phyloP scores from a whole-genome alignment of 805 yeast genomes.

The Saccharomyces jurei region DNA sequence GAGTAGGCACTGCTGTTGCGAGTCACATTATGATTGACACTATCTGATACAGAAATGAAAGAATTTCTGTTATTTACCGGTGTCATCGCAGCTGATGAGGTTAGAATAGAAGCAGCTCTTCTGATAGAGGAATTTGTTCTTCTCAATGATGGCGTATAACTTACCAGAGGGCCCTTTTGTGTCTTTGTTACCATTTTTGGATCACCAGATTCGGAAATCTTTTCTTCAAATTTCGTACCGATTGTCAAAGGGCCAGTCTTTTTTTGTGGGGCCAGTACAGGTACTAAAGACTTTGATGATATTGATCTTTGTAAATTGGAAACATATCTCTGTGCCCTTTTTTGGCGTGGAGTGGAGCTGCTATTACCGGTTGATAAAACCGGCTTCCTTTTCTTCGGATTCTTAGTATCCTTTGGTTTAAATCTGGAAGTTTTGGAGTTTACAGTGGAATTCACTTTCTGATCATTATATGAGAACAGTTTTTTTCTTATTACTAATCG shows the following conservation, averaged over 20 bases:
- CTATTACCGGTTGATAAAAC: conserved; percentile 8
- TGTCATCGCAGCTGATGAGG: conserved; percentile 10
- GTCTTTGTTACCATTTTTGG: neutral
- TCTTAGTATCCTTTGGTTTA: neutral
- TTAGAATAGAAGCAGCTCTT: conserved; percentile 31
- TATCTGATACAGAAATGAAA: neutral
- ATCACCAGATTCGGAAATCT: neutral
- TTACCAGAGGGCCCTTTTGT: neutral
- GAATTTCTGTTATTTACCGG: neutral
- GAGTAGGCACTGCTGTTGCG: conserved; percentile 1
- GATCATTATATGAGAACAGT: conserved; percentile 12
- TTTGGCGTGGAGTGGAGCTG: conserved; percentile 22
- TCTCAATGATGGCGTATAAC: conserved; percentile 17
- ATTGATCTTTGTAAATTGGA: conserved; percentile 25
- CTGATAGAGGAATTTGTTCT: conserved; percentile 31
- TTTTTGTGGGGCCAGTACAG: conserved; percentile 7
- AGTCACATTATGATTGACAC: neutral
- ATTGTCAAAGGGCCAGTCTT: neutral
- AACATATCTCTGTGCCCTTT: conserved; percentile 22
- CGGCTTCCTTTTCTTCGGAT: neutral
- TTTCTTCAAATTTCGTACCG: neutral
- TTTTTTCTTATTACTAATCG: conserved; percentile 23
- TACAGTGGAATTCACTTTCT: neutral
- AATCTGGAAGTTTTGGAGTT: neutral
- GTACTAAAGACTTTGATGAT: conserved; percentile 17